A percentile compares a stretch with the other conserved stretches of the same genome.
Conservation (phyloP, 495 filamentous ascomycete genomes). For the Hypoxylon lienhwacheense region DNA sequence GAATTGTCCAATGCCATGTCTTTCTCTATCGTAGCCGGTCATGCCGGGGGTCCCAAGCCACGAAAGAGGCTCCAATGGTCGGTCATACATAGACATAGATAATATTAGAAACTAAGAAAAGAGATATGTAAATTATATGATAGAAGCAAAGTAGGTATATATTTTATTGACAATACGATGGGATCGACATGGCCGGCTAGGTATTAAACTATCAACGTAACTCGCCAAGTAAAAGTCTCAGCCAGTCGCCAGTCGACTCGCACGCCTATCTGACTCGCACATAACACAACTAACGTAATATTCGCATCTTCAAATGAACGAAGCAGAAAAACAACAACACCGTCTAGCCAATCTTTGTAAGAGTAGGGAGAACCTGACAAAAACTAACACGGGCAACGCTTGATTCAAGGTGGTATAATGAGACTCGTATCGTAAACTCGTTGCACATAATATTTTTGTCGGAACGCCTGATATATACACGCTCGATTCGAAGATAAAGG, state of each 20-base stretch:
- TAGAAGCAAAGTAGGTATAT: constrained; percentile 29
- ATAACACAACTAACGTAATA: constrained; percentile 14
- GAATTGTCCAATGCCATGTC: constrained; percentile 19
- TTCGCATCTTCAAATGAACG: constrained; percentile 11
- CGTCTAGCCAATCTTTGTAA: constrained; percentile 25
- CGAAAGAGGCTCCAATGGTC: not conserved
- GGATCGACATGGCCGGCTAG: constrained; percentile 19
- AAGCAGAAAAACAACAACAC: not conserved
- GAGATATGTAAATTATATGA: constrained; percentile 16
- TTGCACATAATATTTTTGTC: constrained; percentile 27
- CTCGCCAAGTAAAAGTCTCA: constrained; percentile 15
- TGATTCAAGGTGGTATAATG: constrained; percentile 36
- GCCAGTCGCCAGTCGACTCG: constrained; percentile 12
- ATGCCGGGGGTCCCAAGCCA: constrained; percentile 12
- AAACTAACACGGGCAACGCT: constrained; percentile 30
- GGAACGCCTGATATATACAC: constrained; percentile 24
- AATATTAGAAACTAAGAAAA: constrained; percentile 1
- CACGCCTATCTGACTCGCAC: constrained; percentile 22
- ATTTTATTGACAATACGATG: constrained; percentile 2
- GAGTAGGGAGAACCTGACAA: constrained; percentile 4
- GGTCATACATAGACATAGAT: not conserved
- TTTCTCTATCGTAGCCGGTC: constrained; percentile 1
- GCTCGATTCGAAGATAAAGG: constrained; percentile 12
- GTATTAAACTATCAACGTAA: constrained; percentile 13
- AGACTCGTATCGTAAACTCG: constrained; percentile 38